phyloP scores from a whole-genome alignment of 305 asterid genomes.

The Solanum chacoense region DNA sequence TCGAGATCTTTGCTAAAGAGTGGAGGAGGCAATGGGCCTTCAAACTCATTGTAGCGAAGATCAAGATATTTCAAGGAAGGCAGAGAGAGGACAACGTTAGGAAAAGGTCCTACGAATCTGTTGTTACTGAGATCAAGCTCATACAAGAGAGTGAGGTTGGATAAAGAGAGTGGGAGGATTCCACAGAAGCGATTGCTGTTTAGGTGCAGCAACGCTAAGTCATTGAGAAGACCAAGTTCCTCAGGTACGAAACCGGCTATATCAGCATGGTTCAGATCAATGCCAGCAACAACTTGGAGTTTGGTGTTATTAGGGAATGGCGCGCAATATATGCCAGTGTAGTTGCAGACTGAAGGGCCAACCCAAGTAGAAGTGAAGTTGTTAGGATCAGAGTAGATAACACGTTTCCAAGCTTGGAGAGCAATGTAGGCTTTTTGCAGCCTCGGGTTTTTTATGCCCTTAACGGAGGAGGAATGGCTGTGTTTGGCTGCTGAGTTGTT shows the following conservation, averaged over 20 bases:
- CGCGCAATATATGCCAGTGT: slow-evolving; percentile 48
- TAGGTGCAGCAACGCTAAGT: slow-evolving; percentile 45
- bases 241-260: slow-evolving; percentile 60
- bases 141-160: slow-evolving; percentile 37
- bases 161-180: slow-evolving; percentile 38
- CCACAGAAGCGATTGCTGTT: slow-evolving; percentile 72
- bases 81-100: slow-evolving; percentile 45
- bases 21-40: slow-evolving; percentile 44
- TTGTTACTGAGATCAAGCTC: slow-evolving; percentile 79
- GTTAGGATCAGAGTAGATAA: slow-evolving; percentile 53
- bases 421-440: slow-evolving; percentile 44
- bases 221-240: slow-evolving; percentile 50
- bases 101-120: slow-evolving; percentile 71
- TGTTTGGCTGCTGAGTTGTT: slow-evolving; percentile 24
- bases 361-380: slow-evolving; percentile 53
- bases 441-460: slow-evolving; percentile 10
- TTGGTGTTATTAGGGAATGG: slow-evolving; percentile 32
- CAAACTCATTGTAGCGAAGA: slow-evolving; percentile 63
- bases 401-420: slow-evolving; percentile 57
- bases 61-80: slow-evolving; percentile 42
- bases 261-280: slow-evolving; percentile 59
- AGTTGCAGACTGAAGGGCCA: slow-evolving; percentile 55
- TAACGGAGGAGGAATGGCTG: not conserved
- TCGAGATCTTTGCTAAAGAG: slow-evolving; percentile 42
- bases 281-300: slow-evolving; percentile 39